These are phyloP conservation scores for Serpula lacrymans DNA, from an alignment of 768 basidiomycete genomes.

Conservation along the genomic window DNA sequence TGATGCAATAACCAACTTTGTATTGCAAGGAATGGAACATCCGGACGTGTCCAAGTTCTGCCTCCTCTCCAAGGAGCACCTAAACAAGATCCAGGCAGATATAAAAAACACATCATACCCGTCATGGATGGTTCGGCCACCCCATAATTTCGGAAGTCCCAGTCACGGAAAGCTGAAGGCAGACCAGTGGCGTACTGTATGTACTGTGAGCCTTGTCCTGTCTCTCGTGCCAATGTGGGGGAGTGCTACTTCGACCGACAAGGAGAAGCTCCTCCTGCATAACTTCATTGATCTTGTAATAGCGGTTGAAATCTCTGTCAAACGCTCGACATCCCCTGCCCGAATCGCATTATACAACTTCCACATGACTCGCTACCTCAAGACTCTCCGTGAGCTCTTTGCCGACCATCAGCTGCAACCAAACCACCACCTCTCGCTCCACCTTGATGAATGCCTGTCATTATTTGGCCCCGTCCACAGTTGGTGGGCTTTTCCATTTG, in stretches of 20 bases:
- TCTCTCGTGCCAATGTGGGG: too few relatives aligned
- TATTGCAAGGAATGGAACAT: neutral
- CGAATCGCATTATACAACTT: neutral
- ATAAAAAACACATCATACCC: conserved; percentile 11
- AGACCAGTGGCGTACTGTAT: conserved; percentile 19
- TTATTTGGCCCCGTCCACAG: conserved; percentile 34
- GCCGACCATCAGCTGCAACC: conserved; percentile 25
- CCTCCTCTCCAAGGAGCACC: conserved; percentile 13
- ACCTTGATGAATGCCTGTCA: conserved; percentile 27
- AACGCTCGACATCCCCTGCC: conserved; percentile 13
- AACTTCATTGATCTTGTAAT: conserved; percentile 29
- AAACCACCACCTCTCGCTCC: conserved; percentile 40
- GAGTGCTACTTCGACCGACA: neutral
- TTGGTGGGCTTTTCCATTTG: conserved; percentile 36
- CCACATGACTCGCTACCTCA: too few relatives aligned
- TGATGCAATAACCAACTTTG: neutral
- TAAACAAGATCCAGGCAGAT: conserved; percentile 3
- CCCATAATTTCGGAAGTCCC: conserved; percentile 28
- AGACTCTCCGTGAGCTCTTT: conserved; percentile 15
- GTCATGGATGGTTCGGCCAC: conserved; percentile 20
- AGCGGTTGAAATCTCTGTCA: conserved; percentile 18
- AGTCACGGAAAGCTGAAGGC: conserved; percentile 34
- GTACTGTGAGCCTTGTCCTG: conserved; percentile 20
- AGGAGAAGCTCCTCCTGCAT: conserved; percentile 7
- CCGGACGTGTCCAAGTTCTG: neutral